Conservation (phyloP, 164 flowering plant genomes). For the Platanus orientalis region DNA sequence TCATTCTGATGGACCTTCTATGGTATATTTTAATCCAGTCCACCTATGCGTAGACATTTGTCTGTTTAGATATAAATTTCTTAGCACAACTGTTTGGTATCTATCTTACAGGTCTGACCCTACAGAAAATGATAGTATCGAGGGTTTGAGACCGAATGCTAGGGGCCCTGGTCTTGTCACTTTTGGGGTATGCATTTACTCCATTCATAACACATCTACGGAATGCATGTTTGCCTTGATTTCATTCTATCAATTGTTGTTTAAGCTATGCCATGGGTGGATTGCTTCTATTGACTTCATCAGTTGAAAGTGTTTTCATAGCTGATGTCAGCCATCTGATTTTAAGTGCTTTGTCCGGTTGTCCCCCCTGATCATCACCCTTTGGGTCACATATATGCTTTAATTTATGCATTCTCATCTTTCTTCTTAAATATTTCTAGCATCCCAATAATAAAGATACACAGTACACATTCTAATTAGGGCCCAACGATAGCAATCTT, state of each 20-base stretch:
- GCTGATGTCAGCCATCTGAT: too few relatives aligned
- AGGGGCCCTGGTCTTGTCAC: conserved; percentile 97
- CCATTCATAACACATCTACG: background rate
- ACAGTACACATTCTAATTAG: too few relatives aligned
- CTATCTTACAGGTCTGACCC: conserved; percentile 89
- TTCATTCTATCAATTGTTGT: background rate
- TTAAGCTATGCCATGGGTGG: too few relatives aligned
- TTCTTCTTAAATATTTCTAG: too few relatives aligned
- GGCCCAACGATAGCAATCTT: too few relatives aligned
- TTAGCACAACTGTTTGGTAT: conserved; percentile 1
- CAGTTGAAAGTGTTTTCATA: too few relatives aligned
- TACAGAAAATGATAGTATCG: conserved; percentile 95
- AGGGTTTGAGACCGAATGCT: conserved; percentile 98
- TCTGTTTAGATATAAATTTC: background rate
- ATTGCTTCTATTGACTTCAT: too few relatives aligned
- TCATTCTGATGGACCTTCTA: conserved; percentile 87
- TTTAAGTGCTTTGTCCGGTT: too few relatives aligned
- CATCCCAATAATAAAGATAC: too few relatives aligned
- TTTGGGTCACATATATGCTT: too few relatives aligned
- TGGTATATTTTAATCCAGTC: conserved; percentile 42
- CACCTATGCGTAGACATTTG: background rate
- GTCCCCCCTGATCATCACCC: too few relatives aligned
- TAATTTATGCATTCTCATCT: too few relatives aligned
- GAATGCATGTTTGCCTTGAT: background rate
- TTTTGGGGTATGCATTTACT: conserved; percentile 71